Conservation (phyloP, 2,329 filamentous ascomycete species). For the Sporothrix brunneoviolacea region DNA sequence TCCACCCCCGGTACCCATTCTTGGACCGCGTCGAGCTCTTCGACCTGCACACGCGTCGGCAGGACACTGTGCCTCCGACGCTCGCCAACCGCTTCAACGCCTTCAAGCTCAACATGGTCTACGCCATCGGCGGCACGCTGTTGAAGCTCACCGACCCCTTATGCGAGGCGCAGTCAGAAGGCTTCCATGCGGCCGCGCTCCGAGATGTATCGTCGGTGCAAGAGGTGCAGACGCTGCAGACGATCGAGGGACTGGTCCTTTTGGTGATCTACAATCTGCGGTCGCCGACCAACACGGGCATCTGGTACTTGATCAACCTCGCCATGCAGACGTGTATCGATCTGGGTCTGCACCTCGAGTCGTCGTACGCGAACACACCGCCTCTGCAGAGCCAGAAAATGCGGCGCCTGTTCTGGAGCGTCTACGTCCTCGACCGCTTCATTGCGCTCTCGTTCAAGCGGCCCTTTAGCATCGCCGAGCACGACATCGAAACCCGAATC, state of each 20-base stretch:
- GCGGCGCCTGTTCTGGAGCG: conserved; percentile 44
- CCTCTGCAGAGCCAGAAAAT: background rate
- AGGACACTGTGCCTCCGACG: conserved; percentile 22
- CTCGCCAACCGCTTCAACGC: conserved; percentile 33
- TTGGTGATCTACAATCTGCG: conserved; percentile 45
- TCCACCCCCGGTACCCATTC: conserved; percentile 43
- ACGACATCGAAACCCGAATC: conserved; percentile 35
- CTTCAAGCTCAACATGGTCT: conserved; percentile 46
- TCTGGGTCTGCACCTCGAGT: conserved; percentile 37
- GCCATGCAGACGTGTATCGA: conserved; percentile 48
- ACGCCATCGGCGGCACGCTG: conserved; percentile 44
- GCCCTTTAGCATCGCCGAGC: conserved; percentile 43
- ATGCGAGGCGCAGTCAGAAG: conserved; percentile 24
- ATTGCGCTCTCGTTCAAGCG: conserved; percentile 44
- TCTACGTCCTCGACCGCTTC: conserved; percentile 43
- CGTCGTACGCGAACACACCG: background rate
- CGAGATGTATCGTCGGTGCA: conserved; percentile 41
- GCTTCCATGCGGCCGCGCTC: conserved; percentile 42
- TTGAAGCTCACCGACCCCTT: conserved; percentile 39
- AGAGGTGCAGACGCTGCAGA: conserved; percentile 41
- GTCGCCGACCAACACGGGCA: conserved; percentile 41
- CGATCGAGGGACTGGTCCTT: conserved; percentile 45
- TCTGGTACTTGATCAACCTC: conserved; percentile 49
- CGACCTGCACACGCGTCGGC: conserved; percentile 33
- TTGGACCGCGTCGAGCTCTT: conserved; percentile 38